Evolutionary conservation across 2,329 filamentous ascomycete species (phyloP).

Genomic region (Podosphaera xanthii): DNA sequence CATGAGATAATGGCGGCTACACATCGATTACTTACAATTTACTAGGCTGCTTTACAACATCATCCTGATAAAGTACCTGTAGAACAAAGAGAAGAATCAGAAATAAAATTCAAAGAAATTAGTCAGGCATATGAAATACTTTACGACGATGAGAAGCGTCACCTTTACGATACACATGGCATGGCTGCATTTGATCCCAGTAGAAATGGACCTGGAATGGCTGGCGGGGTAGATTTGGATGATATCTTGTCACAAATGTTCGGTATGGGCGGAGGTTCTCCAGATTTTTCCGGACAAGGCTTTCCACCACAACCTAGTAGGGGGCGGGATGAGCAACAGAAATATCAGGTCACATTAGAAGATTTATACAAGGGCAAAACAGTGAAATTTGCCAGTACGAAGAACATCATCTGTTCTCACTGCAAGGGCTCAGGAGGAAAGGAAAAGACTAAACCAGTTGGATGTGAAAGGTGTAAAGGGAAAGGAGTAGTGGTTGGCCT

Average conservation of each 20-base stretch:
- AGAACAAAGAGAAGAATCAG: constrained; percentile 61
- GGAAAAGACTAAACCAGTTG: constrained; percentile 65
- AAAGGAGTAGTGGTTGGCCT: constrained; percentile 55
- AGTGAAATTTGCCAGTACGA: constrained; percentile 86
- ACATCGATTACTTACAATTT: constrained; percentile 7
- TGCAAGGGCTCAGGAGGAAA: constrained; percentile 85
- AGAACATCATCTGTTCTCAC: constrained; percentile 68
- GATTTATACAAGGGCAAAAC: constrained; percentile 98
- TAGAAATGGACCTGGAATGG: constrained; percentile 35
- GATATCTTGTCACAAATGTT: constrained; percentile 93
- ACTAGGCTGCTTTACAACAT: constrained; percentile 59
- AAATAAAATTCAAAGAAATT: constrained; percentile 78
- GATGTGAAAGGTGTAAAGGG: constrained; percentile 70
- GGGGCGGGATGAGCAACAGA: constrained; percentile 67
- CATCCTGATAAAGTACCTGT: constrained; percentile 93
- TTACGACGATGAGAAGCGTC: constrained; percentile 79
- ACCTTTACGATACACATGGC: constrained; percentile 79
- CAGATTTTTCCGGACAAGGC: constrained; percentile 14
- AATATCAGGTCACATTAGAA: constrained; percentile 77
- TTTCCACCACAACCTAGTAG: constrained; percentile 39
- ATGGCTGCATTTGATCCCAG: constrained; percentile 82
- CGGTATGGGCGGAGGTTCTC: constrained; percentile 21
- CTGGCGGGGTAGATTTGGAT: constrained; percentile 59
- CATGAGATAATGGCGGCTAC: background rate
- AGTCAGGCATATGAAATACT: constrained; percentile 96